A percentile compares a stretch with the other conserved stretches of the same genome.
phyloP scores from a whole-genome alignment of 306 rosid genomes.

The Crotalaria pallida region DNA sequence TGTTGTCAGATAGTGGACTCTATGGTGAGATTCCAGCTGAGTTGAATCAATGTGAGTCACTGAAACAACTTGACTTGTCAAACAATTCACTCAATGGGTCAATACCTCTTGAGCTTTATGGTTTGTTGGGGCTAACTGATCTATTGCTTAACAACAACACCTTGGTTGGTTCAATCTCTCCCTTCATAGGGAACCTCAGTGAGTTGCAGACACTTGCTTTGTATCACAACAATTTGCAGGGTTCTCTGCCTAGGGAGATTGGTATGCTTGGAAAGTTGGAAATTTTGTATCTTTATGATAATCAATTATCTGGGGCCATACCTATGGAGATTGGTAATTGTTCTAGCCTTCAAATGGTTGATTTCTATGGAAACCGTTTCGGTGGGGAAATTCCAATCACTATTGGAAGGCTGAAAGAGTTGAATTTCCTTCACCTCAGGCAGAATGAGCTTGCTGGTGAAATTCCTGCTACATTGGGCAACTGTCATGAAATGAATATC shows the following conservation, averaged over 20 bases:
- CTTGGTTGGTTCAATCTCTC: conserved; percentile 72
- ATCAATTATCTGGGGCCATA: conserved; percentile 60
- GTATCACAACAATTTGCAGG: conserved; percentile 72
- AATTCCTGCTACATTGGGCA: conserved; percentile 81
- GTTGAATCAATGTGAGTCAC: conserved; percentile 51
- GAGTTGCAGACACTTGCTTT: conserved; percentile 50
- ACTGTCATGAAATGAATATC: conserved; percentile 58
- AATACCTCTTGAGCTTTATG: conserved; percentile 64
- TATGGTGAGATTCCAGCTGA: conserved; percentile 68
- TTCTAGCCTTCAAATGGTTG: conserved; percentile 74
- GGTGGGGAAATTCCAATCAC: conserved; percentile 67
- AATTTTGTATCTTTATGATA: conserved; percentile 78
- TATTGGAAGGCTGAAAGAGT: conserved; percentile 62
- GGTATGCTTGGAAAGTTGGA: conserved; percentile 79
- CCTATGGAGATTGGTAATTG: conserved; percentile 88
- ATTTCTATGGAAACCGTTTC: conserved; percentile 77
- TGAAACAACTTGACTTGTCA: conserved; percentile 83
- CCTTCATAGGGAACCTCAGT: conserved; percentile 65
- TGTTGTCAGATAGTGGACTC: conserved; percentile 49
- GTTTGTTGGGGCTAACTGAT: conserved; percentile 53
- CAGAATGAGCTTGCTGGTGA: conserved; percentile 78
- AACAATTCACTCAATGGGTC: conserved; percentile 72
- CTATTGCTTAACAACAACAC: conserved; percentile 80
- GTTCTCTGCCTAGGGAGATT: conserved; percentile 69
- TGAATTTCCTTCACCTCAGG: conserved; percentile 81